phyloP scores from a whole-genome alignment of 164 flowering plant species.

The Piper betle region DNA sequence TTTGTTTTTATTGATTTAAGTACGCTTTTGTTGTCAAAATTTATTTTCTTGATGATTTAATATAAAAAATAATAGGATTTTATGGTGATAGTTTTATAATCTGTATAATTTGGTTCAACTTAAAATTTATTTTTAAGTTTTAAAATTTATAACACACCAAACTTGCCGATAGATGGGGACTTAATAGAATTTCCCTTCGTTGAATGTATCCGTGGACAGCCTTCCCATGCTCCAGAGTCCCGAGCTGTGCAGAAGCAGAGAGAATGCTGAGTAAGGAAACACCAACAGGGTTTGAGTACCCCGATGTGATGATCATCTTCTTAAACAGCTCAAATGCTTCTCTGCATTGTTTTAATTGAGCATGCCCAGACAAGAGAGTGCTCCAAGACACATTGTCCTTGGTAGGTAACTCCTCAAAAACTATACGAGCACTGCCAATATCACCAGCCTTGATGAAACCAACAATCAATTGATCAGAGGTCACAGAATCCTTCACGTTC shows the following conservation, averaged over 20 bases:
- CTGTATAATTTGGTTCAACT: no score
- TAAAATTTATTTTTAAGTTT: no score
- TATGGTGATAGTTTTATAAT: no score
- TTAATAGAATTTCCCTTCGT: slow-evolving; percentile 17
- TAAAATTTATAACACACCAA: no score
- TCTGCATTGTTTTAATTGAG: slow-evolving; percentile 20
- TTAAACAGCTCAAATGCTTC: slow-evolving; percentile 38
- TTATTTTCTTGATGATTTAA: no score
- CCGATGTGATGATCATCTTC: slow-evolving; percentile 25
- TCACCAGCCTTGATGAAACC: slow-evolving; percentile 48
- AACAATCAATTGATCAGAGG: slow-evolving; percentile 48
- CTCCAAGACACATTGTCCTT: slow-evolving; percentile 57
- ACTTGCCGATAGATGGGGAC: slow-evolving; percentile 40
- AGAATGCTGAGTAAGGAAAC: slow-evolving; percentile 36
- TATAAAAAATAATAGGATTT: no score
- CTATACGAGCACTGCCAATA: slow-evolving; percentile 21
- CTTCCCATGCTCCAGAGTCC: slow-evolving; percentile 43
- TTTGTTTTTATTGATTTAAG: no score
- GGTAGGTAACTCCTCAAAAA: slow-evolving; percentile 42
- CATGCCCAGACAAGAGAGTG: slow-evolving; percentile 56
- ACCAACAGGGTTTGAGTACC: slow-evolving; percentile 38
- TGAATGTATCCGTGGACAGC: slow-evolving; percentile 31
- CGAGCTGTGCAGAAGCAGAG: slow-evolving; percentile 64
- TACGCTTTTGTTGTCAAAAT: no score
- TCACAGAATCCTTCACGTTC: slow-evolving; percentile 32